These are phyloP conservation scores for Nicotiana noctiflora DNA, from an alignment of 257 asterid genomes.

Conservation along the genomic window DNA sequence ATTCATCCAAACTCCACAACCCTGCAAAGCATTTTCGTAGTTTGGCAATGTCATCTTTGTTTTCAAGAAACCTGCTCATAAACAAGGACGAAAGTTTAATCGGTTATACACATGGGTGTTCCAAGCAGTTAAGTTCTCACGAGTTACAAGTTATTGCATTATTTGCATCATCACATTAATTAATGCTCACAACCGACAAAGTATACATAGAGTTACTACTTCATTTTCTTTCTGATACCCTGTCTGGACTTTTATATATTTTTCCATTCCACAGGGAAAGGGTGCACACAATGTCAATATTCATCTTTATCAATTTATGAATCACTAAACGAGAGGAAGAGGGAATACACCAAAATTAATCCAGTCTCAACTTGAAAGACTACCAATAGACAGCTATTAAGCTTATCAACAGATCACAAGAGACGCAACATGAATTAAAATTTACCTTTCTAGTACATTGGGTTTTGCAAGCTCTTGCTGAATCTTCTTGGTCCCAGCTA, in stretches of 20 bases:
- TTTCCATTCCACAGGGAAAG: not conserved
- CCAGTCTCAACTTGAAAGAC: not conserved
- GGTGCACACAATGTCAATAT: not conserved
- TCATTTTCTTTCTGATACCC: not conserved
- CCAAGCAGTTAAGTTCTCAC: not conserved
- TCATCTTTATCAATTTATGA: not conserved
- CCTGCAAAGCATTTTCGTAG: constrained; percentile 93
- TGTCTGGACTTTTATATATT: not conserved
- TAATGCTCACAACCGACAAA: not conserved
- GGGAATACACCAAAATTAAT: not conserved
- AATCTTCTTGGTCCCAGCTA: constrained; percentile 94
- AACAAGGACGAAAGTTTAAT: constrained; percentile 6
- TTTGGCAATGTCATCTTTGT: constrained; percentile 76
- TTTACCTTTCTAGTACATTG: constrained; percentile 79
- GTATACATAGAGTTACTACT: not conserved
- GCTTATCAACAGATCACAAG: not conserved
- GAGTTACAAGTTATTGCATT: not conserved
- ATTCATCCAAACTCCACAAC: constrained; percentile 83
- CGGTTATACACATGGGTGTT: not conserved
- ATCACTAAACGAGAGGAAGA: not conserved
- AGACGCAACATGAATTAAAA: not conserved
- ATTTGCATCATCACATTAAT: not conserved
- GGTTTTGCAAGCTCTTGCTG: constrained; percentile 98
- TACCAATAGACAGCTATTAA: not conserved
- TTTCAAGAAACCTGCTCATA: constrained; percentile 68